A percentile compares a stretch with the other conserved stretches of the same genome.
These are phyloP conservation scores for Penicillium sclerotiorum DNA, from an alignment of 2,329 filamentous ascomycete species.

Conservation along the genomic window DNA sequence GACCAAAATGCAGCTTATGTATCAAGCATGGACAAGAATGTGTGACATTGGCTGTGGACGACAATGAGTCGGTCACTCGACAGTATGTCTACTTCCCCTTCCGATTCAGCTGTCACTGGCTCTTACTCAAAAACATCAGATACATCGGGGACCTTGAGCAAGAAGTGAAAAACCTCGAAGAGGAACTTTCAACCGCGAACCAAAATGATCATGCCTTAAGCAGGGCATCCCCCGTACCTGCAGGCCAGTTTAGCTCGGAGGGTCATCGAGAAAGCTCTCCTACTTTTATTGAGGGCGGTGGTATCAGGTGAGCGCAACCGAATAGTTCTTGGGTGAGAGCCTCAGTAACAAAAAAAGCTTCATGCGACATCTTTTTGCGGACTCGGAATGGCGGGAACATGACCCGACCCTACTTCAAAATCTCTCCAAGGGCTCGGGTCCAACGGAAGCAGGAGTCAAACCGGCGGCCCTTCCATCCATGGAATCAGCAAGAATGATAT, in stretches of 20 bases:
- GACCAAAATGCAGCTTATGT: slow-evolving; percentile 34
- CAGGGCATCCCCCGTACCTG: background rate
- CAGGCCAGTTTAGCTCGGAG: background rate
- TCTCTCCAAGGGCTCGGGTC: slow-evolving; percentile 11
- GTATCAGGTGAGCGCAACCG: slow-evolving; percentile 15
- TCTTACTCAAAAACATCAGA: slow-evolving; percentile 3
- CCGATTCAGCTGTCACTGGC: background rate
- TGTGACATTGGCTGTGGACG: slow-evolving; percentile 29
- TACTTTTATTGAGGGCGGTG: slow-evolving; percentile 22
- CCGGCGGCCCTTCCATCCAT: slow-evolving; percentile 17
- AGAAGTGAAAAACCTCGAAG: slow-evolving; percentile 16
- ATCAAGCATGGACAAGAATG: slow-evolving; percentile 28
- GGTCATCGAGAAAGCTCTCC: slow-evolving; percentile 14
- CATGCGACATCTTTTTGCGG: slow-evolving; percentile 22
- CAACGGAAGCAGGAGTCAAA: slow-evolving; percentile 14
- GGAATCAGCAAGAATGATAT: slow-evolving; percentile 11
- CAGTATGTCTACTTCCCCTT: slow-evolving; percentile 13
- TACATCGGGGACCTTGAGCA: slow-evolving; percentile 32
- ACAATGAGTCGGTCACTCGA: slow-evolving; percentile 25
- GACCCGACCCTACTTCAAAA: slow-evolving; percentile 21
- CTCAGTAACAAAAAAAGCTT: slow-evolving; percentile 14
- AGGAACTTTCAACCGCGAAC: background rate
- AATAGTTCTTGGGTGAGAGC: background rate
- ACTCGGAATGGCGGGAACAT: slow-evolving; percentile 22
- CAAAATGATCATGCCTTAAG: background rate